Evolutionary conservation across 306 rosid species (phyloP).

Genomic region (Dryas alaskensis): DNA sequence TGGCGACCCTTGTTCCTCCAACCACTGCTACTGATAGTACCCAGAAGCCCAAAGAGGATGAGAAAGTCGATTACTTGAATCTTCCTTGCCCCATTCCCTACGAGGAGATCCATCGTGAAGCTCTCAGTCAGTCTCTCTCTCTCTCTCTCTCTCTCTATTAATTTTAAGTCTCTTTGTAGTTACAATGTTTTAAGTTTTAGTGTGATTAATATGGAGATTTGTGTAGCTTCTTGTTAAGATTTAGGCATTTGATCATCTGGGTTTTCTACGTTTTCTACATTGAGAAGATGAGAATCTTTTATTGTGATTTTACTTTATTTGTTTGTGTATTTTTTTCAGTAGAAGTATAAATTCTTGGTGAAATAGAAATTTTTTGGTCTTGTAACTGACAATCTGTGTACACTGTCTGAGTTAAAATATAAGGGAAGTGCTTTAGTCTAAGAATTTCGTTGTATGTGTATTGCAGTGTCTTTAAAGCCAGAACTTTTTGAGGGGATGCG

Average conservation of each 20-base stretch:
- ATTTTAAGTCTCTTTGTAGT: neutral
- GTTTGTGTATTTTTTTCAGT: neutral
- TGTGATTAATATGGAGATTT: neutral
- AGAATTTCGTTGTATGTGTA: neutral
- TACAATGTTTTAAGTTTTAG: neutral
- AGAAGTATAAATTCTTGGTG: neutral
- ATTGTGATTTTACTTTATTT: neutral
- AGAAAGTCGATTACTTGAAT: constrained; percentile 64
- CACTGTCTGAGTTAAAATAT: neutral
- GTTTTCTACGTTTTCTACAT: neutral
- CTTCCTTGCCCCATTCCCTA: constrained; percentile 93
- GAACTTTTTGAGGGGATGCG: constrained; percentile 93
- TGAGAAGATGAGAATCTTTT: neutral
- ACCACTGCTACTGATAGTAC: constrained; percentile 15
- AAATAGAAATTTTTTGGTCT: neutral
- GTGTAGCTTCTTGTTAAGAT: neutral
- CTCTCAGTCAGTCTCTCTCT: constrained; percentile 59
- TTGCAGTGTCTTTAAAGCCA: constrained; percentile 94
- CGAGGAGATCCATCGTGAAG: constrained; percentile 97
- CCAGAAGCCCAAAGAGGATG: constrained; percentile 38
- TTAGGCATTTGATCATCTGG: neutral
- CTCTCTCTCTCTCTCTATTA: neutral
- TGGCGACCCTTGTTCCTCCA: constrained; percentile 42
- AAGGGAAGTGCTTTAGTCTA: neutral
- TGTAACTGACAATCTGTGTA: neutral